These are phyloP conservation scores for Globisporangium acanthophoron DNA, from an alignment of 352 stramenopile species.

Conservation along the genomic window DNA sequence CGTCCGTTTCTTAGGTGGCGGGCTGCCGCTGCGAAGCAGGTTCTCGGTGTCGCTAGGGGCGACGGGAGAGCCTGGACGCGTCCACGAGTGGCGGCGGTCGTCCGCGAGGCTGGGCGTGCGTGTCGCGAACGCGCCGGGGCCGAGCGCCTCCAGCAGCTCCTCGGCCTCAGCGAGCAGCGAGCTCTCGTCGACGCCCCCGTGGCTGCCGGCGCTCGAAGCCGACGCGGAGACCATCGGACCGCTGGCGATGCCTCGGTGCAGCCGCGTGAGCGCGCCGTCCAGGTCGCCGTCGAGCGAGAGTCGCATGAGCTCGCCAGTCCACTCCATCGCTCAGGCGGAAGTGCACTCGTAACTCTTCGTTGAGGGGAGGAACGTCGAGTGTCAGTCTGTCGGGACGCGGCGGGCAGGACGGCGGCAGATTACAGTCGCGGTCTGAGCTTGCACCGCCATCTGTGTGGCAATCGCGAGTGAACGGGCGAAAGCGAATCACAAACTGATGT, in stretches of 20 bases:
- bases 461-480: not conserved
- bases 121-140: constrained; percentile 1
- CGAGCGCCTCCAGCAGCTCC: constrained; percentile 5
- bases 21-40: not conserved
- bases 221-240: not conserved
- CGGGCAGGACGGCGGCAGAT: not conserved
- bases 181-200: constrained; percentile 7
- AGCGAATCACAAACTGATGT: not conserved
- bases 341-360: too few relatives aligned
- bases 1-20: not conserved
- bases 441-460: not conserved
- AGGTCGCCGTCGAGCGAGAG: not conserved
- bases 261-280: not conserved
- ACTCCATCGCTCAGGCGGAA: not conserved
- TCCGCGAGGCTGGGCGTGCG: not conserved
- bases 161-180: constrained; percentile 9
- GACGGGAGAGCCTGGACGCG: not conserved
- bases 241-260: not conserved
- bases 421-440: not conserved
- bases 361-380: not conserved
- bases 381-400: not conserved
- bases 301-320: not conserved
- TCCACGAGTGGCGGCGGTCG: not conserved
- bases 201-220: not conserved
- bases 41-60: too few relatives aligned